Evolutionary conservation across 179 eudicot species (phyloP).

Genomic region (Amaranthus tricolor): DNA sequence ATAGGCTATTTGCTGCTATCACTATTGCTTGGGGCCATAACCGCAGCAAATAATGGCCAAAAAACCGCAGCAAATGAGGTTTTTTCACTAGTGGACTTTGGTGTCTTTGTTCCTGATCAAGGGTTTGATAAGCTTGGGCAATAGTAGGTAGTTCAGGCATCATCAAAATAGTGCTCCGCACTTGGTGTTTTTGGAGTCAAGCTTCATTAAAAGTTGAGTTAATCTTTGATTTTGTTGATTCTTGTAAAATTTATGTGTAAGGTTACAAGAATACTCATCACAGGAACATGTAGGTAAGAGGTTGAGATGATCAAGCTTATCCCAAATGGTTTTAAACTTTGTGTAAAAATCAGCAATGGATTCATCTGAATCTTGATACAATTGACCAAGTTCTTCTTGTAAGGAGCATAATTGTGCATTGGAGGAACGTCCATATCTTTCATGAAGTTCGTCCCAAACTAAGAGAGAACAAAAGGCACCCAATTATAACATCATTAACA

Average conservation of each 20-base stretch:
- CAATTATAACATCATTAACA: no score
- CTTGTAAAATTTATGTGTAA: background rate
- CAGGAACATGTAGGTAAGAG: background rate
- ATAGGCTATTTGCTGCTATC: no score
- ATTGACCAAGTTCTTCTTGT: no score
- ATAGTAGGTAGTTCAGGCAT: background rate
- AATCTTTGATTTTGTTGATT: background rate
- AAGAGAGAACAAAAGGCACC: no score
- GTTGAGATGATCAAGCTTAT: background rate
- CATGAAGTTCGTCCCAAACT: no score
- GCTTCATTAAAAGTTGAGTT: background rate
- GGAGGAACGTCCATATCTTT: no score
- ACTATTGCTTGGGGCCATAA: no score
- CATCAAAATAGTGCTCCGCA: background rate
- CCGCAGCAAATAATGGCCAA: no score
- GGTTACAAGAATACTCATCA: background rate
- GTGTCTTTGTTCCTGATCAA: background rate
- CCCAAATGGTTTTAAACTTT: background rate
- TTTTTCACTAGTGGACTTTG: no score
- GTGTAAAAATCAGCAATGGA: background rate
- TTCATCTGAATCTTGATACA: no score
- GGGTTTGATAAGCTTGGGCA: background rate
- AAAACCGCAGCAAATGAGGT: no score
- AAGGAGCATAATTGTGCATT: no score
- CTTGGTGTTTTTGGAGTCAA: background rate